Evolutionary conservation across 2,329 filamentous ascomycete genomes (phyloP).

Genomic region (Pseudogymnoascus sp.): DNA sequence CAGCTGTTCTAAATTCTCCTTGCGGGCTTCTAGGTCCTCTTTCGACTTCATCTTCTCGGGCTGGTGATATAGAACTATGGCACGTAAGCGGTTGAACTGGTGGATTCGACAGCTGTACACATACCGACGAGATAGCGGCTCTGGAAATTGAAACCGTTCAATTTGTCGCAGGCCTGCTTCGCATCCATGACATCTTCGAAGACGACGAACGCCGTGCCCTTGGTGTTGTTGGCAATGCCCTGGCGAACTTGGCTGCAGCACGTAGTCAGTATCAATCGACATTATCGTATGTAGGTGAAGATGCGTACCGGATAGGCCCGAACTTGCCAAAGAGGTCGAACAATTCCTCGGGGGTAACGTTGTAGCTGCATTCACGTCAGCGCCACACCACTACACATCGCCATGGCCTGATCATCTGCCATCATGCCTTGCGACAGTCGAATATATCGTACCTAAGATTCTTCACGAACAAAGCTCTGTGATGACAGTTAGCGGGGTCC

Average conservation of each 20-base stretch:
- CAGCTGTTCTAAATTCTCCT: slow-evolving; percentile 95
- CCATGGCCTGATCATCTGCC: slow-evolving; percentile 48
- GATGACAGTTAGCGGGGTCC: slow-evolving; percentile 10
- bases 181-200: slow-evolving; percentile 99
- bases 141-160: slow-evolving; percentile 99
- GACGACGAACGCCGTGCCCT: slow-evolving; percentile 97
- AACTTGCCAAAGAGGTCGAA: slow-evolving; percentile 99
- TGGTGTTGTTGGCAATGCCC: slow-evolving; percentile 93
- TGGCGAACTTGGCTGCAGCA: slow-evolving; percentile 83
- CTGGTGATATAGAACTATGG: slow-evolving; percentile 63
- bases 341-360: slow-evolving; percentile 94
- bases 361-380: slow-evolving; percentile 60
- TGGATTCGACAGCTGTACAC: slow-evolving; percentile 31
- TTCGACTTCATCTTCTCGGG: slow-evolving; percentile 80
- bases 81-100: not conserved
- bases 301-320: slow-evolving; percentile 79
- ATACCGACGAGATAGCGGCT: slow-evolving; percentile 95
- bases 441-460: slow-evolving; percentile 72
- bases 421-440: slow-evolving; percentile 38
- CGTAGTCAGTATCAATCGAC: slow-evolving; percentile 20
- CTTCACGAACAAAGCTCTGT: slow-evolving; percentile 99
- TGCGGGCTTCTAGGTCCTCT: slow-evolving; percentile 87
- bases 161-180: slow-evolving; percentile 97
- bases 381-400: slow-evolving; percentile 48
- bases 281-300: not conserved